These are phyloP conservation scores for Eleusine coracana DNA, from an alignment of 176 grass and related monocot genomes.

Conservation along the genomic window DNA sequence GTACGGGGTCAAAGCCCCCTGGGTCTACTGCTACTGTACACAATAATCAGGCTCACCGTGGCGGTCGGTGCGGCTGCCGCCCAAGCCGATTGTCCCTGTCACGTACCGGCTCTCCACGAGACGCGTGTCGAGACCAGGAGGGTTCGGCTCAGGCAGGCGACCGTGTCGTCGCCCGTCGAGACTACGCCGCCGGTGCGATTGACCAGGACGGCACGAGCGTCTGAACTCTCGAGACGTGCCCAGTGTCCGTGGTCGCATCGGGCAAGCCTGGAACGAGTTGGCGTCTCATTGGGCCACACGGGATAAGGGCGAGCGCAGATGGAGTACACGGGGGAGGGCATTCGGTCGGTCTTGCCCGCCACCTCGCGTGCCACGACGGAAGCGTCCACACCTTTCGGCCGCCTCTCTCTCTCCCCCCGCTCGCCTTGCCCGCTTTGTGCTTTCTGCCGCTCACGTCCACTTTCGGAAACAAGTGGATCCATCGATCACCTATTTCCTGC, in stretches of 20 bases:
- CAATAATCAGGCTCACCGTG: slow-evolving; percentile 16
- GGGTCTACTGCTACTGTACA: not conserved
- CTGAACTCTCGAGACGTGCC: not conserved
- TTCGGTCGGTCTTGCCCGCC: not conserved
- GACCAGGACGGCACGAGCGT: not conserved
- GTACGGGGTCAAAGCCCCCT: slow-evolving; percentile 1
- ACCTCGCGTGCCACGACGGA: not conserved
- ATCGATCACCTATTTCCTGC: no score
- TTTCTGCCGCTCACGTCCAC: not conserved
- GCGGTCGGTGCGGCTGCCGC: slow-evolving; percentile 15
- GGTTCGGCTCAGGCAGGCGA: not conserved
- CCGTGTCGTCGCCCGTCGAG: not conserved
- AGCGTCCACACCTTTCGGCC: slow-evolving; percentile 30
- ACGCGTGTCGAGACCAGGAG: slow-evolving; percentile 26
- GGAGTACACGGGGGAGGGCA: slow-evolving; percentile 45
- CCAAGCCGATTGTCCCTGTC: not conserved
- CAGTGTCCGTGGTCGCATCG: not conserved
- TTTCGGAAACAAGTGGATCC: not conserved
- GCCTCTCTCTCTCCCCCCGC: not conserved
- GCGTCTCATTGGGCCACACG: slow-evolving; percentile 16
- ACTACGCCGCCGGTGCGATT: not conserved
- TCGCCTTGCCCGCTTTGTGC: not conserved
- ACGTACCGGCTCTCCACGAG: not conserved
- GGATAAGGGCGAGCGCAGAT: slow-evolving; percentile 11
- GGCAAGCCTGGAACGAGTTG: no score